Evolutionary conservation across 768 basidiomycete genomes (phyloP).

Genomic region (Lactifluus piperatus): DNA sequence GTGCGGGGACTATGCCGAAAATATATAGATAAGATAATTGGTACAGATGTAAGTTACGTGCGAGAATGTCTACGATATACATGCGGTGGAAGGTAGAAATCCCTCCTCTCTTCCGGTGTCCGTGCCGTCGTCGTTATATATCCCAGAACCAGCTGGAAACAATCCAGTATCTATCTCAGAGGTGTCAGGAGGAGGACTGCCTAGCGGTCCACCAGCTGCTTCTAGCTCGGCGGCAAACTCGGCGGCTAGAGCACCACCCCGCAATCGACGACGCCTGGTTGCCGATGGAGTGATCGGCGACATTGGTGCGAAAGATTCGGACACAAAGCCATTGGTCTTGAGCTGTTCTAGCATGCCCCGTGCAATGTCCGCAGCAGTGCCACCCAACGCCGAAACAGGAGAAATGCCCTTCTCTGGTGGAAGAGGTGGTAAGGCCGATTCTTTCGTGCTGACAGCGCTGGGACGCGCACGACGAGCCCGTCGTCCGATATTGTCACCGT

Average conservation of each 20-base stretch:
- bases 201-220: slow-evolving; percentile 8
- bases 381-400: slow-evolving; percentile 25
- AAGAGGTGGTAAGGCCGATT: slow-evolving; percentile 28
- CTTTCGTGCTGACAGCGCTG: slow-evolving; percentile 29
- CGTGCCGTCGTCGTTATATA: slow-evolving; percentile 3
- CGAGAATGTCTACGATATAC: slow-evolving; percentile 7
- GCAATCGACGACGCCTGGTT: slow-evolving; percentile 21
- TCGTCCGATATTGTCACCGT: slow-evolving; percentile 56
- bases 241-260: slow-evolving; percentile 13
- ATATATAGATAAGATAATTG: slow-evolving; percentile 13
- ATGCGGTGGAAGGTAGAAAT: slow-evolving; percentile 1
- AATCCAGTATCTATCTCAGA: not conserved
- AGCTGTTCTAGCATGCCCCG: slow-evolving; percentile 69
- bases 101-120: slow-evolving; percentile 16
- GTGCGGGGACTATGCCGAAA: not conserved
- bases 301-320: slow-evolving; percentile 22
- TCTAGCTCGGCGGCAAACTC: slow-evolving; percentile 19
- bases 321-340: slow-evolving; percentile 57
- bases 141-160: not conserved
- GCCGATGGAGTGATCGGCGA: slow-evolving; percentile 20
- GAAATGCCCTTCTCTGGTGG: slow-evolving; percentile 20
- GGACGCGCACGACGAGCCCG: slow-evolving; percentile 43
- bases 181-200: slow-evolving; percentile 6
- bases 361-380: slow-evolving; percentile 51
- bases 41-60: not conserved